phyloP scores from a whole-genome alignment of 208 protist species.

The Wallacemonas rigidus region DNA sequence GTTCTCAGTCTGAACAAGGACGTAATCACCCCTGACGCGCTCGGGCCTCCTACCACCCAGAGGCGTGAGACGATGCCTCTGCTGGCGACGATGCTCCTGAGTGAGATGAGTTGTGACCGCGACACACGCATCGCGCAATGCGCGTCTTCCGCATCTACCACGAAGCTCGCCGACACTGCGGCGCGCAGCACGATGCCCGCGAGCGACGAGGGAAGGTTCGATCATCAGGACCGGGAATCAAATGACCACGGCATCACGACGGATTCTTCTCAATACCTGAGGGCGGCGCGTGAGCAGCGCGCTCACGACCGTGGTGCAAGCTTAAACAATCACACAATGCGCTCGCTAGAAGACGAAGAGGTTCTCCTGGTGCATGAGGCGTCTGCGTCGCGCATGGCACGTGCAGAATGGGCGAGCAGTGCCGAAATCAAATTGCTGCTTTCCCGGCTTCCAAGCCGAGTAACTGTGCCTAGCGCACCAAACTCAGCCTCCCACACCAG shows the following conservation, averaged over 20 bases:
- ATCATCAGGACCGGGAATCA: neutral
- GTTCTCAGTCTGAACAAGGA: too few species aligned
- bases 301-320: neutral
- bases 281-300: neutral
- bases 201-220: too few species aligned
- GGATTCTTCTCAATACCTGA: neutral
- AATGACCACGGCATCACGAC: neutral
- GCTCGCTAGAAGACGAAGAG: constrained; percentile 10
- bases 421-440: neutral
- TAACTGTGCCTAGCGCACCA: neutral
- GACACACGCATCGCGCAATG: neutral
- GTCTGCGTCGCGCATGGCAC: constrained; percentile 6
- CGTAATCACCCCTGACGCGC: neutral
- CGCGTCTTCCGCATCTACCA: neutral
- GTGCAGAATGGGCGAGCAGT: neutral
- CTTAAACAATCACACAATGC: neutral
- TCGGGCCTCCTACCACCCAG: neutral
- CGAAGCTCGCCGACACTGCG: neutral
- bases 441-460: neutral
- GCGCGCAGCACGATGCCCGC: neutral
- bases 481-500: too few species aligned
- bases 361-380: neutral
- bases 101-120: neutral
- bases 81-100: neutral
- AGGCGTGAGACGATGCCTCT: constrained; percentile 8